phyloP scores from a whole-genome alignment of 306 rosid species.

The Quercus dentata region DNA sequence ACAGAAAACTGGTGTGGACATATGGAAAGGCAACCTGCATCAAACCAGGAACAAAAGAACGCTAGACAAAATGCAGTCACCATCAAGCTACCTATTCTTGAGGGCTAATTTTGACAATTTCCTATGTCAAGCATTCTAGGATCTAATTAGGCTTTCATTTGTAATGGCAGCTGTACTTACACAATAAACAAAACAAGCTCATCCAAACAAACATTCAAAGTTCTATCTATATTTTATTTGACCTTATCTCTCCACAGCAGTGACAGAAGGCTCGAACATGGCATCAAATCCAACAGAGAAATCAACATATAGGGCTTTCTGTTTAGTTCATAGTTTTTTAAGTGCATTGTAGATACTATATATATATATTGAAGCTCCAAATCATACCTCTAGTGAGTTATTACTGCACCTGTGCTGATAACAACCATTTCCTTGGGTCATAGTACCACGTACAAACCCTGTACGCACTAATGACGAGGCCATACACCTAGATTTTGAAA shows the following conservation, averaged over 20 bases:
- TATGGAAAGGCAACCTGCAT: neutral
- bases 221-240: neutral
- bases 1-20: neutral
- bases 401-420: constrained; percentile 87
- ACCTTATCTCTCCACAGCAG: too few relatives aligned
- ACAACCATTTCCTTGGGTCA: constrained; percentile 95
- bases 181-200: too few relatives aligned
- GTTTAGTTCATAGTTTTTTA: neutral
- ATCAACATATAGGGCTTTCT: neutral
- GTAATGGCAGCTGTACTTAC: too few relatives aligned
- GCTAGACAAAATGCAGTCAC: neutral
- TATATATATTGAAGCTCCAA: constrained; percentile 5
- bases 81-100: neutral
- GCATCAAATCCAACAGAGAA: neutral
- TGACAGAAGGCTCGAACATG: neutral
- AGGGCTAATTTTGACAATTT: neutral
- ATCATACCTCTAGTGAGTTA: constrained; percentile 71
- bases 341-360: neutral
- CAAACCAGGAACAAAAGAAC: neutral
- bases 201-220: neutral
- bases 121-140: neutral
- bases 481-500: constrained; percentile 71
- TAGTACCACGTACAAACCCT: constrained; percentile 87
- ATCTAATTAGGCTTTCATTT: neutral
- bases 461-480: constrained; percentile 90